Percentiles rank a stretch among this genome's conserved stretches.
These are phyloP conservation scores for Wilhelminamyces savonicus DNA, from an alignment of 805 yeast species.

Conservation along the genomic window DNA sequence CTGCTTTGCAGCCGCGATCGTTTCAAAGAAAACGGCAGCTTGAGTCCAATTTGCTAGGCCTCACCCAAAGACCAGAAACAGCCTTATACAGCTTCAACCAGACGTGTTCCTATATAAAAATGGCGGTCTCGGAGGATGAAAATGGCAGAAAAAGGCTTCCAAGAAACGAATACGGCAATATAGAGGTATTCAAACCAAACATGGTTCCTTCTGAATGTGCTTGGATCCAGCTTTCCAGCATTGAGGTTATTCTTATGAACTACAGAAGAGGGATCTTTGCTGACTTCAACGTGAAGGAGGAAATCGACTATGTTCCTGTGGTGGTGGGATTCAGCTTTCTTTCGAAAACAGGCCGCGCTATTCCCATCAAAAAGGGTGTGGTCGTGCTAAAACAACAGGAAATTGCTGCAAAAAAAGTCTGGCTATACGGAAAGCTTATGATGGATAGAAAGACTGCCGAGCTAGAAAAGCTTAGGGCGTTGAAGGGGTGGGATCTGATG, in stretches of 20 bases:
- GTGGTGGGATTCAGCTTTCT: slow-evolving; percentile 23
- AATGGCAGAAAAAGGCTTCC: slow-evolving; percentile 12
- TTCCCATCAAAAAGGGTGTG: slow-evolving; percentile 24
- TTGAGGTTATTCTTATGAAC: slow-evolving; percentile 13
- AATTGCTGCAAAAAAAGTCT: slow-evolving; percentile 13
- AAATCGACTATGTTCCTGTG: slow-evolving; percentile 22
- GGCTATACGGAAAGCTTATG: slow-evolving; percentile 17
- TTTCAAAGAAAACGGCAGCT: slow-evolving; percentile 12
- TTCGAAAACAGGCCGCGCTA: slow-evolving; percentile 15
- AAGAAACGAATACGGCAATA: slow-evolving; percentile 23
- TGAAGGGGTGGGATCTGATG: slow-evolving; percentile 7
- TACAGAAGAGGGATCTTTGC: slow-evolving; percentile 4
- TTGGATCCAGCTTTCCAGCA: slow-evolving; percentile 19
- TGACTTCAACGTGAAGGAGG: slow-evolving; percentile 1
- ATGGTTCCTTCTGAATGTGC: slow-evolving; percentile 26
- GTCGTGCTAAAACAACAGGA: slow-evolving; percentile 14
- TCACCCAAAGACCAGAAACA: slow-evolving; percentile 13
- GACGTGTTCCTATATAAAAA: slow-evolving; percentile 19
- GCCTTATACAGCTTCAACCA: slow-evolving; percentile 21
- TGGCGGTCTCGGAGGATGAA: slow-evolving; percentile 1
- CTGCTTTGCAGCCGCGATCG: slow-evolving; percentile 15
- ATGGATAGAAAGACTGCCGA: slow-evolving; percentile 2
- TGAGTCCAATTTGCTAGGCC: slow-evolving; percentile 11
- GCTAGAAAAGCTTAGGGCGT: slow-evolving; percentile 1
- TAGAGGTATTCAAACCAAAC: slow-evolving; percentile 19